Evolutionary conservation across 1,139 yeast species (phyloP), one percentile per base, ranked within the genome.

Genomic region (Magnusiomyces suaveolens): DNA sequence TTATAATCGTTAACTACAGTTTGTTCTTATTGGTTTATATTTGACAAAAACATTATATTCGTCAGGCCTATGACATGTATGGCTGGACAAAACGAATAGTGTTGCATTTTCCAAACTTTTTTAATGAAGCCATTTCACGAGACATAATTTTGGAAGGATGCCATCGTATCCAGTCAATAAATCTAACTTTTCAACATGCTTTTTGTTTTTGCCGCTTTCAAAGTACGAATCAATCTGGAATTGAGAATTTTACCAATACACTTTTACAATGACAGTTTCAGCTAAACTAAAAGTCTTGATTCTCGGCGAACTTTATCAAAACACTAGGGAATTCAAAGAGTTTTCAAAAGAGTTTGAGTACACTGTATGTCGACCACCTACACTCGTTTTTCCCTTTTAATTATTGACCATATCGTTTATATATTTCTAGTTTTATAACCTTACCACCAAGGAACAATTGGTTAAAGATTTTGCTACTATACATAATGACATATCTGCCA

Each of bases 371-470:
- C 20, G 12, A 29, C 36, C 36, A 8, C 36, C 6, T 12, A 29
- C 36, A 29, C 6, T 8, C 12, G 12, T 29, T 8, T 29, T 12
- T 6, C 36, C 6, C 6, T 12, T 8, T 8, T 12, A 8, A 8
- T 29, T 6, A 29, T 29, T 29, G 12, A 29, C 36, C 36, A 8
- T 29, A 12, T 12, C 36, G 12, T 12, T 29, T 29, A 8, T 29
- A 8, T 29, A 8, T 21, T 39, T 16, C 26, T 16, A 58, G 59
- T 47, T 51, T 25, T 59, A 59, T 50, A 33, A 39, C 3, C 48
- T 56, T 2, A 44, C 61, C 10, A 53, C 64, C 3, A 53, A 58
- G 25, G 60, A 58, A 18, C 54, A 62, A 53, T 48, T 62, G 8
- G 36, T 57, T 25, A 36, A 48, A 23, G 65, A 62, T 54, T 52